phyloP scores from a whole-genome alignment of 306 rosid genomes.

The Castanea mollissima region DNA sequence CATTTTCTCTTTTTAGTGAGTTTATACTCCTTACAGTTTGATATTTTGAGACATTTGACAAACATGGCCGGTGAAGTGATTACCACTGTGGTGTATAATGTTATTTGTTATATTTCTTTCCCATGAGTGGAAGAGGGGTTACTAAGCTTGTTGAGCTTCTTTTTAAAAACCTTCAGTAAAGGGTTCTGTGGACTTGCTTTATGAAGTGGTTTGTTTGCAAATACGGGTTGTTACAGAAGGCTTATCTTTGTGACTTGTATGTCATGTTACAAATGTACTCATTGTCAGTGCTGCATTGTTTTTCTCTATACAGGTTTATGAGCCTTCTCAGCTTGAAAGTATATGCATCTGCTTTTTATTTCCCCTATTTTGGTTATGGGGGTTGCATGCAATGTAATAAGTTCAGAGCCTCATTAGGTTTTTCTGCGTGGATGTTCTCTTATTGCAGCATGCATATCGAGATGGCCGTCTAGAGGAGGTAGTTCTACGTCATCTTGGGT shows the following conservation, averaged over 20 bases:
- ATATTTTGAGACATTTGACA: background rate
- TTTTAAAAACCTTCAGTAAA: background rate
- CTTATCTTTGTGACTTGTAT: background rate
- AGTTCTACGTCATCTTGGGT: constrained; percentile 80
- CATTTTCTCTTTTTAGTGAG: background rate
- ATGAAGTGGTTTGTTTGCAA: background rate
- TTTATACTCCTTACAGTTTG: background rate
- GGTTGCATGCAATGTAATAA: background rate
- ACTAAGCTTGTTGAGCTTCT: background rate
- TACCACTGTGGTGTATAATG: background rate
- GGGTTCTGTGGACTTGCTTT: background rate
- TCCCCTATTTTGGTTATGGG: background rate
- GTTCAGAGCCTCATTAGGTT: constrained; percentile 9
- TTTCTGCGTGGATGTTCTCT: constrained; percentile 23
- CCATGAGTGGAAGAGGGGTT: background rate
- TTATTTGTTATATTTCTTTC: background rate
- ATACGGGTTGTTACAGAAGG: background rate
- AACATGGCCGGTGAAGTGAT: background rate
- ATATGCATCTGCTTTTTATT: background rate
- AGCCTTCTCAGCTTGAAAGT: background rate
- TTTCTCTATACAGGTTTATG: background rate
- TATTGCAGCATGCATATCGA: constrained; percentile 78
- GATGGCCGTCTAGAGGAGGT: constrained; percentile 87
- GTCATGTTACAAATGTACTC: background rate
- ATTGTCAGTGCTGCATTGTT: background rate